Evolutionary conservation across 257 asterid species (phyloP).

Genomic region (Plectranthus barbatus): DNA sequence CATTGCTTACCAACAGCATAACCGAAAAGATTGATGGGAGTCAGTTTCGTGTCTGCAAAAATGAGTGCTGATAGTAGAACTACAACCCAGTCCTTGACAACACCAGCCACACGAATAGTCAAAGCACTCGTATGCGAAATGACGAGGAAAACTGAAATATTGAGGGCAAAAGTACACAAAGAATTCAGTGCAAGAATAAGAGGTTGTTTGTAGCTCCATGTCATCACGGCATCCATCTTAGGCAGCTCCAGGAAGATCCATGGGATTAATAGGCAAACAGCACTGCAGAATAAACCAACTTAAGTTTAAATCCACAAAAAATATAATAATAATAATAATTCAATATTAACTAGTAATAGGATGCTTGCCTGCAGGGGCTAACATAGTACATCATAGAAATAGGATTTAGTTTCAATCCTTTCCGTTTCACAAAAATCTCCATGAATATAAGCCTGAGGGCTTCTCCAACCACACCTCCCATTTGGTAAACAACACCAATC

Average conservation of each 20-base stretch:
- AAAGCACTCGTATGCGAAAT: conserved; percentile 94
- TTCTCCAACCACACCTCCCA: conserved; percentile 99
- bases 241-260: conserved; percentile 94
- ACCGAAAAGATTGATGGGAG: conserved; percentile 78
- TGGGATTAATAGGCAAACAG: conserved; percentile 86
- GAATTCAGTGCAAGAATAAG: conserved; percentile 63
- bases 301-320: neutral
- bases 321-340: neutral
- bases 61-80: conserved; percentile 85
- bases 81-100: conserved; percentile 98
- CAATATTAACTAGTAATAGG: neutral
- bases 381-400: conserved; percentile 95
- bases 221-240: conserved; percentile 67
- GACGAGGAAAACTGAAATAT: conserved; percentile 94
- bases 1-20: conserved; percentile 78
- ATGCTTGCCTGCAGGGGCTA: conserved; percentile 95
- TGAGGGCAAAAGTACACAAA: conserved; percentile 90
- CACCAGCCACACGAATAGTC: conserved; percentile 99
- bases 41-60: conserved; percentile 84
- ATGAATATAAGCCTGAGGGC: conserved; percentile 90
- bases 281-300: conserved; percentile 46
- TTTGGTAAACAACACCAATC: conserved; percentile 97
- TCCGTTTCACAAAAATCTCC: conserved; percentile 91
- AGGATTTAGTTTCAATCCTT: conserved; percentile 89
- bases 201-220: conserved; percentile 70